These are phyloP conservation scores for Abelmoschus esculentus DNA, from an alignment of 345 rosid genomes.

Conservation along the genomic window DNA sequence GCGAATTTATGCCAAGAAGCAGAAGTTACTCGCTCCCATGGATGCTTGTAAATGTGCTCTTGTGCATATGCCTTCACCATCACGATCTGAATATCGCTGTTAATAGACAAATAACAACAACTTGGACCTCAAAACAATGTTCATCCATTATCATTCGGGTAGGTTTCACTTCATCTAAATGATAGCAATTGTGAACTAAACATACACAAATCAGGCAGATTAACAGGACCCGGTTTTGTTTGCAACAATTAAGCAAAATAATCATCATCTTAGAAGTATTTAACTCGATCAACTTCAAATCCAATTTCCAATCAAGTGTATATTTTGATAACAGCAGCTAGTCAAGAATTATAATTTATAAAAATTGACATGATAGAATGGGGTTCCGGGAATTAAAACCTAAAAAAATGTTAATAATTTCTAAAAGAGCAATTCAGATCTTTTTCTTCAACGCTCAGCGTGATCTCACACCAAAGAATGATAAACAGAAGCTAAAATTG, in stretches of 20 bases:
- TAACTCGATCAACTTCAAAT: not conserved
- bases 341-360: not conserved
- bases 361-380: not conserved
- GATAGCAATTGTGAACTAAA: not conserved
- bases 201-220: too few species aligned
- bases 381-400: not conserved
- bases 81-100: not conserved
- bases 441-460: not conserved
- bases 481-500: not conserved
- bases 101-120: not conserved
- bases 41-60: constrained; percentile 90
- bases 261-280: not conserved
- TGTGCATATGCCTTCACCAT: constrained; percentile 82
- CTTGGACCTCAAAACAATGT: constrained; percentile 1
- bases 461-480: not conserved
- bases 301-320: not conserved
- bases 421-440: not conserved
- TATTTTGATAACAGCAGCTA: not conserved
- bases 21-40: constrained; percentile 95
- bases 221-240: not conserved
- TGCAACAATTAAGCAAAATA: not conserved
- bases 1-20: constrained; percentile 97
- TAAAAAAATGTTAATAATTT: not conserved
- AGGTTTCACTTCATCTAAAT: not conserved
- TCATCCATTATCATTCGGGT: not conserved